Conservation (phyloP, 495 filamentous ascomycete genomes). For the Penicillium manginii region DNA sequence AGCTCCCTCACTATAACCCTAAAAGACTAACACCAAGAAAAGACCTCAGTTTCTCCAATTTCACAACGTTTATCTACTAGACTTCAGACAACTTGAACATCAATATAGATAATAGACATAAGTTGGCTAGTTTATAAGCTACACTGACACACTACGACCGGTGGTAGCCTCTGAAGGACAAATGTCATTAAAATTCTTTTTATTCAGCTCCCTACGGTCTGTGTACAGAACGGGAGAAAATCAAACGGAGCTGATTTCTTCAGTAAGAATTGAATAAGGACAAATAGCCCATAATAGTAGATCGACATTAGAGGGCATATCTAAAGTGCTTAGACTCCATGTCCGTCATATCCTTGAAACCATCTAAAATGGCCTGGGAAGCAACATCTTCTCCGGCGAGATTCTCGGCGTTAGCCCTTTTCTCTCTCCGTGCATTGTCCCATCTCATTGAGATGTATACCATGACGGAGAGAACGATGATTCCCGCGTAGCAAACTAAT, state of each 20-base stretch:
- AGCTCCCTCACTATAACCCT: too few species aligned
- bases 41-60: background rate
- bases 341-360: constrained; percentile 53
- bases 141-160: background rate
- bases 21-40: too few species aligned
- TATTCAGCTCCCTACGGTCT: constrained; percentile 28
- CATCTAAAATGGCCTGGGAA: constrained; percentile 38
- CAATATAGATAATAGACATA: background rate
- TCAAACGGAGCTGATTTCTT: constrained; percentile 15
- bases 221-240: constrained; percentile 36
- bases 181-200: constrained; percentile 32
- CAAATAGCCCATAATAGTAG: background rate
- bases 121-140: background rate
- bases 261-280: too few species aligned
- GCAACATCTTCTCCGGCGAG: constrained; percentile 18
- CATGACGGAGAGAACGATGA: constrained; percentile 30
- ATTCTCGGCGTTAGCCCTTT: constrained; percentile 17
- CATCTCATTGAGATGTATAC: constrained; percentile 33
- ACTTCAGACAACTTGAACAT: background rate
- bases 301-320: constrained; percentile 37
- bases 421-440: constrained; percentile 33
- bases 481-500: constrained; percentile 39
- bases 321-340: constrained; percentile 49
- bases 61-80: background rate
- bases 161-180: background rate